Percentiles rank a stretch among this genome's conserved stretches.
phyloP scores from a whole-genome alignment of 1,139 yeast genomes.

The Diutina sp. region DNA sequence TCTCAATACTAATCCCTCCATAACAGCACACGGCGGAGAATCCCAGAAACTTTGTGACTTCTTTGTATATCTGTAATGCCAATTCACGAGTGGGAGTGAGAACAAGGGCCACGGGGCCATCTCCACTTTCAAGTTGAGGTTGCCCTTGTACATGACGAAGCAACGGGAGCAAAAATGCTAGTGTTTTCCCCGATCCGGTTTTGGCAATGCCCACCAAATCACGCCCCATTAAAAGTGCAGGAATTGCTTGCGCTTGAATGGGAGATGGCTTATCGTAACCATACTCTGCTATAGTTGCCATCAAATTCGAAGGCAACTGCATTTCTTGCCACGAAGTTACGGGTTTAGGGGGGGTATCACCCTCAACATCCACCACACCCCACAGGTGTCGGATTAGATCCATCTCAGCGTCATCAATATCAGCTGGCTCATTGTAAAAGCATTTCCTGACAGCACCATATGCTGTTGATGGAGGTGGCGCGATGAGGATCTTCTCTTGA shows the following conservation, averaged over 20 bases:
- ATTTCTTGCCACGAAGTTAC: slow-evolving; percentile 69
- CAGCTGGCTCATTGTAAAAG: slow-evolving; percentile 58
- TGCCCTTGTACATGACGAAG: slow-evolving; percentile 74
- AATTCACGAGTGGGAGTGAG: slow-evolving; percentile 91
- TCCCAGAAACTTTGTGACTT: slow-evolving; percentile 47
- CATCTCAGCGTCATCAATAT: slow-evolving; percentile 39
- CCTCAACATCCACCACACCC: slow-evolving; percentile 56
- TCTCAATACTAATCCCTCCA: slow-evolving; percentile 84
- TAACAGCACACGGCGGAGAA: slow-evolving; percentile 64
- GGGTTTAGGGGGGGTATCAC: slow-evolving; percentile 51
- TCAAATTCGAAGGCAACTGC: slow-evolving; percentile 54
- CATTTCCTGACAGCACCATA: slow-evolving; percentile 37
- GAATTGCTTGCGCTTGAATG: slow-evolving; percentile 85
- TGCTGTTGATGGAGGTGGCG: not conserved
- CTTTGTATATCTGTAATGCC: slow-evolving; percentile 72
- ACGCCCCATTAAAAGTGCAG: slow-evolving; percentile 79
- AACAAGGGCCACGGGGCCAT: slow-evolving; percentile 72
- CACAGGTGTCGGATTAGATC: slow-evolving; percentile 37
- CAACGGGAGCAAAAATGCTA: slow-evolving; percentile 77
- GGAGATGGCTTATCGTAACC: slow-evolving; percentile 62
- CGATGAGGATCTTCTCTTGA: not conserved
- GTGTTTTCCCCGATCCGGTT: slow-evolving; percentile 94
- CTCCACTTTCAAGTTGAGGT: slow-evolving; percentile 35
- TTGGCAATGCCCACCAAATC: slow-evolving; percentile 92
- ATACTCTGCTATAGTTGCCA: slow-evolving; percentile 38